Evolutionary conservation across 2,329 filamentous ascomycete genomes (phyloP).

Genomic region (Ophiocordyceps camponoti-saundersi): DNA sequence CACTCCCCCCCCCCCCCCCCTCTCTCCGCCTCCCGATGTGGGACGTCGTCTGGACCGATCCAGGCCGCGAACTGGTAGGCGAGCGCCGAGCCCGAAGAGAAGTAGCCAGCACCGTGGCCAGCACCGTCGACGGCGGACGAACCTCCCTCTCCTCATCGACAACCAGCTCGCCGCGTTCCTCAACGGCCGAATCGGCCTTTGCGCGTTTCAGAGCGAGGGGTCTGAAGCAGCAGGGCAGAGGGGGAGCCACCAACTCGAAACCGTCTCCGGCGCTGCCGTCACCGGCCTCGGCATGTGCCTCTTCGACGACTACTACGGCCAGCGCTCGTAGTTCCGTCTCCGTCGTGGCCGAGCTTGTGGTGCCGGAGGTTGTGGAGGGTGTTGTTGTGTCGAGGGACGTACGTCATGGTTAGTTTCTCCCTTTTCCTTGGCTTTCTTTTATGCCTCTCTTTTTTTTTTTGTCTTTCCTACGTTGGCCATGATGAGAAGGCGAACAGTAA

Average conservation of each 20-base stretch:
- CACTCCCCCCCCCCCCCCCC: background rate
- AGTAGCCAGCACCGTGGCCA: background rate
- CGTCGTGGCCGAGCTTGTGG: background rate
- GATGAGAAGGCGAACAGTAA: too few relatives aligned
- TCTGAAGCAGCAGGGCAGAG: conserved; percentile 3
- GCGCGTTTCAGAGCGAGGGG: conserved; percentile 25
- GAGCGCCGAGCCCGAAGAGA: conserved; percentile 31
- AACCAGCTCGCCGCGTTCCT: conserved; percentile 25
- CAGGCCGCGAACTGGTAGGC: conserved; percentile 32
- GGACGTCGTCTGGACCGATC: conserved; percentile 41
- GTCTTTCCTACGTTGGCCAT: too few relatives aligned
- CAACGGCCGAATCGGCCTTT: conserved; percentile 18
- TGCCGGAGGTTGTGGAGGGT: background rate
- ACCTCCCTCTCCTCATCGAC: conserved; percentile 13
- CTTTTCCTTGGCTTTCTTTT: too few relatives aligned
- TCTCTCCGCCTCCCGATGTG: conserved; percentile 25
- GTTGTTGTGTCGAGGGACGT: too few relatives aligned
- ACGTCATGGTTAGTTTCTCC: background rate
- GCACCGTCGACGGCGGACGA: background rate
- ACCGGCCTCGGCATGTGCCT: background rate
- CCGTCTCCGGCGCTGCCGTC: conserved; percentile 6
- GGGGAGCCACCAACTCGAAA: background rate
- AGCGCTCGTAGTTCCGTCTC: conserved; percentile 7
- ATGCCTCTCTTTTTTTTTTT: too few relatives aligned
- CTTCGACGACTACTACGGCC: background rate